Percentiles rank a stretch among this genome's conserved stretches.
Evolutionary conservation across 192 early-diverging fungal genomes (phyloP).

Genomic region (Neocallimastix lanati): DNA sequence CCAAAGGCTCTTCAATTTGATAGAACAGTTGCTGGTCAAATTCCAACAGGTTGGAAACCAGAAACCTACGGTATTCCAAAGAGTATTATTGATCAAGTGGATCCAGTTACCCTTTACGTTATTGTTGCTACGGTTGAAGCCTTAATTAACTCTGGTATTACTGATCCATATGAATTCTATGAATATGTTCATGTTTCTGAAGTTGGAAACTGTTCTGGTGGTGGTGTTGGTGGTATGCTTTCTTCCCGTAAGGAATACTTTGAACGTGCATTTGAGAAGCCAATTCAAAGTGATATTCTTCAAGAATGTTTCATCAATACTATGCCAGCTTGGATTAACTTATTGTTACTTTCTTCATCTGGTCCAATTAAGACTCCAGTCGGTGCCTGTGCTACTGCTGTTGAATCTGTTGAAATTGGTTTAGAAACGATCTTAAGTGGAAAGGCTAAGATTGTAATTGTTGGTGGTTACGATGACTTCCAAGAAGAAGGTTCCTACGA

Average conservation of each 20-base stretch:
- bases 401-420: conserved; percentile 77
- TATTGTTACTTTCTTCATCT: conserved; percentile 78
- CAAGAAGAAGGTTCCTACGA: conserved; percentile 84
- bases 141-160: conserved; percentile 72
- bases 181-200: conserved; percentile 88
- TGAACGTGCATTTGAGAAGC: conserved; percentile 58
- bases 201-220: conserved; percentile 76
- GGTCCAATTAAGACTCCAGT: conserved; percentile 88
- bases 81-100: conserved; percentile 80
- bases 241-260: conserved; percentile 62
- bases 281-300: conserved; percentile 75
- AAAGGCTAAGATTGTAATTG: conserved; percentile 83
- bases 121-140: conserved; percentile 85
- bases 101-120: conserved; percentile 74
- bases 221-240: conserved; percentile 72
- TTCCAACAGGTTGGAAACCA: conserved; percentile 89
- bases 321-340: conserved; percentile 90
- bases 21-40: conserved; percentile 74
- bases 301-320: conserved; percentile 95
- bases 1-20: conserved; percentile 87
- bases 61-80: conserved; percentile 78
- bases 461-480: conserved; percentile 86
- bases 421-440: conserved; percentile 74
- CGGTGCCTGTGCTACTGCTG: conserved; percentile 83
- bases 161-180: conserved; percentile 94